These are phyloP conservation scores for Annulohypoxylon truncatum DNA, from an alignment of 2,329 filamentous ascomycete genomes.

Conservation along the genomic window DNA sequence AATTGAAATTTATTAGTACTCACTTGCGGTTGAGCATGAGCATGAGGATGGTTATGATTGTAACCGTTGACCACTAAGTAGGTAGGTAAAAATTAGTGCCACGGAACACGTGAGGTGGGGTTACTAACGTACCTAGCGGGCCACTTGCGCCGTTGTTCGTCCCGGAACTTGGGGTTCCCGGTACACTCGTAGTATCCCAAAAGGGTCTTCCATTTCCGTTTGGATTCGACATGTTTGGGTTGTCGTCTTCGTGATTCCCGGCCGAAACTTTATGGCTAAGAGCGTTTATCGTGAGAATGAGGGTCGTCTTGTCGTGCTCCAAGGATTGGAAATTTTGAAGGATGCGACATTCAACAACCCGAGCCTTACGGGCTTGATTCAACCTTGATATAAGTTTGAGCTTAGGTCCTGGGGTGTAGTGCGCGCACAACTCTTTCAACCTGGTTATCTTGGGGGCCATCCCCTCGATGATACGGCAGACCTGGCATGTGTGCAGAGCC, in stretches of 20 bases:
- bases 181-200: no score
- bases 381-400: not conserved
- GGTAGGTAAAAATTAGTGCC: no score
- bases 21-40: no score
- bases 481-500: conserved; percentile 3
- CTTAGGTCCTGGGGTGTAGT: not conserved
- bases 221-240: not conserved
- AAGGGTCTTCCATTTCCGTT: not conserved
- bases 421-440: not conserved
- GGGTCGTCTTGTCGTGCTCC: conserved; percentile 14
- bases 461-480: not conserved
- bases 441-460: conserved; percentile 11
- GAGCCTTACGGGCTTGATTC: not conserved
- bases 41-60: no score
- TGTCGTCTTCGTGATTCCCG: no score
- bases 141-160: no score
- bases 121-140: no score
- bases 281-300: conserved; percentile 16
- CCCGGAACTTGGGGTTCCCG: no score
- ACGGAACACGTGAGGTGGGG: no score
- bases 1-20: no score
- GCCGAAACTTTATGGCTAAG: not conserved
- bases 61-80: no score
- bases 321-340: conserved; percentile 10
- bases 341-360: not conserved